Base-by-base conservation (phyloP, 352 stramenopile species). In the Globisporangium perplexum region DNA sequence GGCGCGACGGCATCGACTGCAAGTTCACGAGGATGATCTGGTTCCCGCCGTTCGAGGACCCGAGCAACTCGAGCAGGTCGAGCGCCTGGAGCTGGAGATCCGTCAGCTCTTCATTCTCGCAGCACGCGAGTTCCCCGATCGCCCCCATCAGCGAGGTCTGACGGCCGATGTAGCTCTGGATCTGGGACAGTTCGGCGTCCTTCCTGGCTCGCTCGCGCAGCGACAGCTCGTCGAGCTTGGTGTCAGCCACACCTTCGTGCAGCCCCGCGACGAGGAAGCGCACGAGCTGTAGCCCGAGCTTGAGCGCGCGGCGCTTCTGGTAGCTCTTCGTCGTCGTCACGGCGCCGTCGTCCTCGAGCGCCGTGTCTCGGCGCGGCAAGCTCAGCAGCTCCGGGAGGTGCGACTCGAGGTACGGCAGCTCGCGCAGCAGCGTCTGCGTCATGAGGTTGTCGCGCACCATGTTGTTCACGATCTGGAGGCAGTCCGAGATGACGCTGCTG, bases 371-470 rank as follows among this genome's bases (percentile, higher is more conserved):
- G 0, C 59, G 59, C 22, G 69, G 66, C 11, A 82, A 17, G 7
- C 68, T 57, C 18, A 92, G 56, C 12, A 92, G 50, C 7, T 62
- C 53, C 4, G 78, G 68, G 23, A 92, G 56, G 36, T 89, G 72
- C 0, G 73, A 71, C 15, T 74, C 57, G 10, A 92, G 50, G 43
- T 73, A 82, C 20, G 82, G 60, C 55, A 83, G 60, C 39, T 92
- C 75, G 0, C 73, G 60, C 30, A 92, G 82, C 24, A 92, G 57
- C 26, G 67, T 89, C 64, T 92, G 82, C 36, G 79, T 88, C 75
- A 89, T 88, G 22, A 77, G 55, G 53, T 92, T 92, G 59, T 89
- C 78, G 30, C 72, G 62, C 38, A 92, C 30, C 77, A 92, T 89
- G 57, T 92, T 89, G 62, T 80, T 83, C 10, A 92, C 64, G 53